Percentiles rank a stretch among this genome's conserved stretches.
phyloP scores from a whole-genome alignment of 139 green algal species.

The Bryopsis sp. region DNA sequence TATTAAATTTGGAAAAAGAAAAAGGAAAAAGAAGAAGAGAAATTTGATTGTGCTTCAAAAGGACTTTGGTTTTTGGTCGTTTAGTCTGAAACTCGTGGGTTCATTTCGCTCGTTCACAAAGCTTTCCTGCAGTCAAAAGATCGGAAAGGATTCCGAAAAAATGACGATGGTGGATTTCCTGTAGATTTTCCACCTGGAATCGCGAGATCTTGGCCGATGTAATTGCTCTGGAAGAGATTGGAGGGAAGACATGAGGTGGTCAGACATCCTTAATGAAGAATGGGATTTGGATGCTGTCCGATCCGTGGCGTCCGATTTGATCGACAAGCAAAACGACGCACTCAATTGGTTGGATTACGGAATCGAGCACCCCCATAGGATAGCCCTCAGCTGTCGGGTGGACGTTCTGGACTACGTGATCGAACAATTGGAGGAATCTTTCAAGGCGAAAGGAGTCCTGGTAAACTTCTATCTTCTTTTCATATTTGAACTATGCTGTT shows the following conservation, averaged over 20 bases:
- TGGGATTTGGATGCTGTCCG: slow-evolving; percentile 59
- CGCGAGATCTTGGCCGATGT: slow-evolving; percentile 34
- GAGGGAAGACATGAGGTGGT: slow-evolving; percentile 72
- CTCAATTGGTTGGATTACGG: slow-evolving; percentile 65
- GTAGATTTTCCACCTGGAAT: slow-evolving; percentile 60
- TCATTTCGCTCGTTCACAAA: too few relatives aligned
- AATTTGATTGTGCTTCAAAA: too few relatives aligned
- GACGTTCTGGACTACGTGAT: slow-evolving; percentile 31
- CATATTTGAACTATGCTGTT: not conserved
- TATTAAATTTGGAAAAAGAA: too few relatives aligned
- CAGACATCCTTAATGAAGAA: slow-evolving; percentile 45
- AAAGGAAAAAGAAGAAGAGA: too few relatives aligned
- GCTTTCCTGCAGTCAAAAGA: too few relatives aligned
- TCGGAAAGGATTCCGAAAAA: not conserved
- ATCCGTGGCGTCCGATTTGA: slow-evolving; percentile 3
- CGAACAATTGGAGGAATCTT: slow-evolving; percentile 17
- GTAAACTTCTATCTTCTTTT: not conserved
- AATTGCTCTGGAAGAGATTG: slow-evolving; percentile 43
- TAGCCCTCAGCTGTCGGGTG: slow-evolving; percentile 49
- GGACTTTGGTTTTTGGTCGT: too few relatives aligned
- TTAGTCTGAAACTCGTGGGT: too few relatives aligned
- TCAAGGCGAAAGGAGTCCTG: slow-evolving; percentile 24
- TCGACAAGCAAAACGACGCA: not conserved
- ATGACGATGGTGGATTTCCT: not conserved
- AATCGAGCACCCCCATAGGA: slow-evolving; percentile 78